A percentile compares a stretch with the other conserved stretches of the same genome.
Evolutionary conservation across 768 basidiomycete genomes (phyloP).

Genomic region (Phanerochaete sordida): DNA sequence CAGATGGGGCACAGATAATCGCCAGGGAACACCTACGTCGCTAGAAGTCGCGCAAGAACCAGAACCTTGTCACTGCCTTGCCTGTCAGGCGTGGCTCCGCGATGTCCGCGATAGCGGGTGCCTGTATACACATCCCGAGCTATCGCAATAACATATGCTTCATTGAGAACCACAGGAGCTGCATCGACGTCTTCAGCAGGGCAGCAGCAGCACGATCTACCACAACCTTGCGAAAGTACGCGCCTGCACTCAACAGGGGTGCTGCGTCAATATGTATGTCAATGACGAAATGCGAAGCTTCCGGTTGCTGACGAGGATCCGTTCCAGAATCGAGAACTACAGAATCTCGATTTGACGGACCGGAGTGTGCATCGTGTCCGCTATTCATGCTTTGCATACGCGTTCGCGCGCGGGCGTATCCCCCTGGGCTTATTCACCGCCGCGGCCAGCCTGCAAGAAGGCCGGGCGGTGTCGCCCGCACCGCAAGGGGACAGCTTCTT

Average conservation of each 20-base stretch:
- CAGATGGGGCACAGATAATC: not conserved
- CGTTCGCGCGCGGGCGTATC: not conserved
- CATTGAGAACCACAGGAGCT: no score
- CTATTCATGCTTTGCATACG: not conserved
- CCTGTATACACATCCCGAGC: not conserved
- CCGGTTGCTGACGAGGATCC: not conserved
- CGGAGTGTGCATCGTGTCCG: not conserved
- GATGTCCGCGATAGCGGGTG: not conserved
- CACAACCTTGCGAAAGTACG: no score
- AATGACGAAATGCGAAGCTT: not conserved
- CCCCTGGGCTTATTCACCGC: not conserved
- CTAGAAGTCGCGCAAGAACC: not conserved
- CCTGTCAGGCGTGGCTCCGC: not conserved
- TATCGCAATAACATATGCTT: not conserved
- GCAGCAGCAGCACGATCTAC: no score
- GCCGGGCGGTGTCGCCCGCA: not conserved
- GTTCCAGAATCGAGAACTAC: not conserved
- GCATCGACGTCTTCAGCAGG: no score
- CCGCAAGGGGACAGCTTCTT: not conserved
- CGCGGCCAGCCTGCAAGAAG: not conserved
- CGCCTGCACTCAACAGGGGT: no score
- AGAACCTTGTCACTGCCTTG: not conserved
- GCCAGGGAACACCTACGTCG: not conserved
- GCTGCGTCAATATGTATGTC: not conserved
- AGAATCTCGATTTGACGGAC: not conserved